Conservation (phyloP, 331 rosid species). For the Arachis monticola region DNA sequence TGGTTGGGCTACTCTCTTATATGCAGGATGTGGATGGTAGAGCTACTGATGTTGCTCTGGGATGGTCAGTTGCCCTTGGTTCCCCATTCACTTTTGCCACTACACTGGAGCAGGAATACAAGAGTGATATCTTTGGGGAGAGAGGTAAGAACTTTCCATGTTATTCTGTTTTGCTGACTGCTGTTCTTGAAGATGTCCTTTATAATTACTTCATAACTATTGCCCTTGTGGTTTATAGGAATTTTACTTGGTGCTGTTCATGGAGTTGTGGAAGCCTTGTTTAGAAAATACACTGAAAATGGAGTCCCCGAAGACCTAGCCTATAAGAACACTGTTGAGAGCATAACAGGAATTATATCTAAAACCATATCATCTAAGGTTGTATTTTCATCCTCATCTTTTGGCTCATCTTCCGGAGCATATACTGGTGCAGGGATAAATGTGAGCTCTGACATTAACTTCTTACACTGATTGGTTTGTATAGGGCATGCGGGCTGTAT, state of each 20-base stretch:
- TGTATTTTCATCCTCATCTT: slow-evolving; percentile 19
- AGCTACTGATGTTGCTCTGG: slow-evolving; percentile 88
- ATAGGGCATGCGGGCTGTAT: slow-evolving; percentile 83
- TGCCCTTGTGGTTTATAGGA: slow-evolving; percentile 51
- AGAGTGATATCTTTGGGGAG: slow-evolving; percentile 96
- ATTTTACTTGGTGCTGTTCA: slow-evolving; percentile 97
- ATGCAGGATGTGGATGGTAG: slow-evolving; percentile 87
- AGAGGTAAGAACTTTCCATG: slow-evolving; percentile 55
- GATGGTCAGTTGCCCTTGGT: slow-evolving; percentile 96
- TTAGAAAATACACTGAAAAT: slow-evolving; percentile 80
- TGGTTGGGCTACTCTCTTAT: slow-evolving; percentile 13
- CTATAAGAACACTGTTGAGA: slow-evolving; percentile 88
- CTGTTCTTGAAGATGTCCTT: not conserved
- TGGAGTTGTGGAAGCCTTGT: slow-evolving; percentile 87
- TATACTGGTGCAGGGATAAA: not conserved
- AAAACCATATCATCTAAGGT: slow-evolving; percentile 89
- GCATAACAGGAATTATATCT: slow-evolving; percentile 78
- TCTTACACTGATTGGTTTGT: not conserved
- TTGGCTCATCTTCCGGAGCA: not conserved
- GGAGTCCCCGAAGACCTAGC: slow-evolving; percentile 87
- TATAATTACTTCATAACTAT: slow-evolving; percentile 24
- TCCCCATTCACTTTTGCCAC: slow-evolving; percentile 97
- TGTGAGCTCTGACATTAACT: not conserved
- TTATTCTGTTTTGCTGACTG: not conserved
- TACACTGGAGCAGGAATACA: slow-evolving; percentile 91